Percentiles rank a stretch among this genome's conserved stretches.
These are phyloP conservation scores for Mycena latifolia DNA, from an alignment of 768 basidiomycete species.

Conservation along the genomic window DNA sequence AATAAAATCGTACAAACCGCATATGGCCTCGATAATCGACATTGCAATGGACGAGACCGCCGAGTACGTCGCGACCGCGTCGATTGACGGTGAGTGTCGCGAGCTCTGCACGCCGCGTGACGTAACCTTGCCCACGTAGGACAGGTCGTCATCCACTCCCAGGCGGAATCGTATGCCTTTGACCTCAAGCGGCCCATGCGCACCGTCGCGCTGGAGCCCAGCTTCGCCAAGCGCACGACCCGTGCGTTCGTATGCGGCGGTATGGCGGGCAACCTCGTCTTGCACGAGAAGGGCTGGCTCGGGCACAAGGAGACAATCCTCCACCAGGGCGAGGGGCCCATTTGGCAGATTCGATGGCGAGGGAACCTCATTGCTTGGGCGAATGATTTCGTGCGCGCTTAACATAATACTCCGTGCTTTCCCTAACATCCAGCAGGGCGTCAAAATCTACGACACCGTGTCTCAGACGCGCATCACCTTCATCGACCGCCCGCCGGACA, in stretches of 20 bases:
- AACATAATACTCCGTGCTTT: conserved; percentile 2
- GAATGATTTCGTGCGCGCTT: conserved; percentile 84
- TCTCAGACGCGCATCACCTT: conserved; percentile 85
- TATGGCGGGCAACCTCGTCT: conserved; percentile 85
- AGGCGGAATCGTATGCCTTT: conserved; percentile 85
- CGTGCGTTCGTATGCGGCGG: conserved; percentile 93
- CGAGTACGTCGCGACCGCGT: conserved; percentile 93
- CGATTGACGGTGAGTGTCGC: conserved; percentile 85
- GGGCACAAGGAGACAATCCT: conserved; percentile 92
- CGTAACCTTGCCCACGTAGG: conserved; percentile 59
- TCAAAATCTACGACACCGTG: conserved; percentile 91
- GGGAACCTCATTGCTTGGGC: conserved; percentile 95
- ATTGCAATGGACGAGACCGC: conserved; percentile 86
- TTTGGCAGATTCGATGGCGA: conserved; percentile 93
- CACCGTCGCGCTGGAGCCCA: conserved; percentile 90
- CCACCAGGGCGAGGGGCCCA: conserved; percentile 90
- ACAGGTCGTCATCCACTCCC: conserved; percentile 89
- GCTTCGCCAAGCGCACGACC: conserved; percentile 82
- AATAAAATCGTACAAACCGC: conserved; percentile 92
- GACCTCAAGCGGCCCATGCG: conserved; percentile 95
- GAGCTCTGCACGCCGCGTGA: background rate
- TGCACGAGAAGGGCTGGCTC: conserved; percentile 97
- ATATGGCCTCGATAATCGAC: conserved; percentile 88
- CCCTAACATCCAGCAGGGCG: conserved; percentile 69
- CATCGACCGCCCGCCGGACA: conserved; percentile 85